Evolutionary conservation across 225 moss, liverwort and hornwort species (phyloP), one percentile per base, ranked within the genome.

Genomic region (Straminergon stramineum): DNA sequence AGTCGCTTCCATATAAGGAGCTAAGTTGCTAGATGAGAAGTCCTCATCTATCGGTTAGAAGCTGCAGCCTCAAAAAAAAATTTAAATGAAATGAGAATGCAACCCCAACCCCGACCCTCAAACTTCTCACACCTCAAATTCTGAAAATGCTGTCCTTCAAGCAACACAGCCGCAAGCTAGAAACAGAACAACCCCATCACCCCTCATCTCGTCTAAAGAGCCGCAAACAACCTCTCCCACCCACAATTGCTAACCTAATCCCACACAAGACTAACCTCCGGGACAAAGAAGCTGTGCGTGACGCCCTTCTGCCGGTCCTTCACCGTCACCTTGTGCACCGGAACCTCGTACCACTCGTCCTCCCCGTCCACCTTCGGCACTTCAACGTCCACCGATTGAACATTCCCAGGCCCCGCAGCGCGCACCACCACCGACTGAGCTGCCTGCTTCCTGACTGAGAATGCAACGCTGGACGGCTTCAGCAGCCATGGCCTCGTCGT

Each of bases 261-360:
- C 62, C 22, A 73, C 51, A 21, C 51, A 43, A 66, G n/a, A 37
- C 88, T 74, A 75, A 97, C 99, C 97, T 99, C 97, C 11, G 97
- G 97, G 2, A 99, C 99, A 62, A 94, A 91, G 90, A 99, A 99
- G 78, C 95, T 93, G 90, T 99, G 96, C 10, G 96, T 96, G 65
- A 97, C 93, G 86, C 96, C 96, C 24, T 95, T 96, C 92, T 97
- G 96, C 65, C 99, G 94, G 92, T 99, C 95, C 66, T 88, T 90
- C n/a, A 99, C 96, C 41, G 96, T 97, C 75, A 99, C 96, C 71
- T 93, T 94, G 88, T 99, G 99, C 86, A 93, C 93, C 18, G 93
- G 95, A 39, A 93, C 92, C 86, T 95, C 95, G 53, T 92, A 87
- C 94, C 92, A 92, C 52, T 91, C 94, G 58, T 76, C 91, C 24